These are phyloP conservation scores for Citeromyces hawaiiensis DNA, from an alignment of 1,139 yeast species.

Conservation along the genomic window DNA sequence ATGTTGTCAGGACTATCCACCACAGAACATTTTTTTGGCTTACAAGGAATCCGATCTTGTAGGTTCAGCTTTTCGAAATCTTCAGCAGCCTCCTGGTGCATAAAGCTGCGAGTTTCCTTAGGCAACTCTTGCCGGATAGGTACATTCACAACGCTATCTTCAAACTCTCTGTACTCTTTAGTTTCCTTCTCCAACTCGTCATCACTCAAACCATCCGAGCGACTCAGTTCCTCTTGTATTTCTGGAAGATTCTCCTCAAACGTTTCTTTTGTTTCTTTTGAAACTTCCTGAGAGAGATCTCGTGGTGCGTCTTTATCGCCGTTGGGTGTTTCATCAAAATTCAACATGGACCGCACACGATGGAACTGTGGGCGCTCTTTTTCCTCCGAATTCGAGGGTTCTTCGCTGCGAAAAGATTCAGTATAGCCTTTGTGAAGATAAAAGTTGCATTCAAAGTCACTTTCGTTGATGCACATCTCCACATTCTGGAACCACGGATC, in stretches of 20 bases:
- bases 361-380: neutral
- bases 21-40: neutral
- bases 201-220: constrained; percentile 9
- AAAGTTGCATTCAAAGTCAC: constrained; percentile 28
- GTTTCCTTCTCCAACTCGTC: constrained; percentile 9
- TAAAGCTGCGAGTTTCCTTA: neutral
- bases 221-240: neutral
- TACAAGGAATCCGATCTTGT: neutral
- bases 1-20: neutral
- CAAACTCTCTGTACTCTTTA: constrained; percentile 2
- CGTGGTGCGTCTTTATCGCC: neutral
- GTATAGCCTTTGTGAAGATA: constrained; percentile 2
- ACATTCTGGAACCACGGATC: constrained; percentile 55
- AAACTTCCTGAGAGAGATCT: neutral
- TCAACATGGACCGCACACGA: neutral
- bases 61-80: neutral
- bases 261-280: neutral
- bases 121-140: neutral
- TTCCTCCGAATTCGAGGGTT: neutral
- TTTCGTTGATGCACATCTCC: constrained; percentile 50
- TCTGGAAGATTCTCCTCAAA: neutral
- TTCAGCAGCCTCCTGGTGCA: neutral
- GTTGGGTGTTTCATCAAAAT: neutral
- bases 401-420: neutral
- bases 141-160: neutral